Percentiles rank a stretch among this genome's conserved stretches.
These are phyloP conservation scores for Emergomyces pasteurianus DNA, from an alignment of 2,329 filamentous ascomycete species.

Conservation along the genomic window DNA sequence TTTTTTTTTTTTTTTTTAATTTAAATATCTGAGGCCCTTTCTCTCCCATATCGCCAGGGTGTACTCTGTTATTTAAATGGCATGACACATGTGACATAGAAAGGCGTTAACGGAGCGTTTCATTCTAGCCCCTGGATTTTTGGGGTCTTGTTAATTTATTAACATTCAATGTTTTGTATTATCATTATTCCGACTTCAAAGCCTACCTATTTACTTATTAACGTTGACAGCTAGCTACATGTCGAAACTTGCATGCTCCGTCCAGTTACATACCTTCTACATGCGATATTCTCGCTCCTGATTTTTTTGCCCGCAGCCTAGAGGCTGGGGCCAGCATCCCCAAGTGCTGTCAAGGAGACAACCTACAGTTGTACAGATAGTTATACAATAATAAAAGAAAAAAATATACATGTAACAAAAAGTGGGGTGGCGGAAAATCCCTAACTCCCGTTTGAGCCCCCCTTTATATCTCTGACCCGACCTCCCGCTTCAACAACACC, in stretches of 20 bases:
- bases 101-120: constrained; percentile 3
- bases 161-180: neutral
- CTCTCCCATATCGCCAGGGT: neutral
- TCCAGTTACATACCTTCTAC: neutral
- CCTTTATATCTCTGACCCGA: neutral
- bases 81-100: constrained; percentile 1
- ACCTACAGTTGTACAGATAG: neutral
- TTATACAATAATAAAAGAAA: neutral
- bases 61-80: neutral
- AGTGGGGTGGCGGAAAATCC: too few relatives aligned
- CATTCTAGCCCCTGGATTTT: neutral
- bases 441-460: too few relatives aligned
- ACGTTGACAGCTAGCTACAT: neutral
- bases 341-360: neutral
- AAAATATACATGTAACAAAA: neutral
- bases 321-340: neutral
- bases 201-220: neutral
- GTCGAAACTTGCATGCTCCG: neutral
- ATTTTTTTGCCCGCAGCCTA: neutral
- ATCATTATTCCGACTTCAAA: neutral
- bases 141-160: neutral
- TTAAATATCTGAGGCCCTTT: neutral
- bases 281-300: neutral
- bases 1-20: constrained; percentile 1
- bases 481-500: neutral